Evolutionary conservation across 2,329 filamentous ascomycete species (phyloP), one percentile per base, ranked within the genome.

Genomic region (Monosporascus sp.): DNA sequence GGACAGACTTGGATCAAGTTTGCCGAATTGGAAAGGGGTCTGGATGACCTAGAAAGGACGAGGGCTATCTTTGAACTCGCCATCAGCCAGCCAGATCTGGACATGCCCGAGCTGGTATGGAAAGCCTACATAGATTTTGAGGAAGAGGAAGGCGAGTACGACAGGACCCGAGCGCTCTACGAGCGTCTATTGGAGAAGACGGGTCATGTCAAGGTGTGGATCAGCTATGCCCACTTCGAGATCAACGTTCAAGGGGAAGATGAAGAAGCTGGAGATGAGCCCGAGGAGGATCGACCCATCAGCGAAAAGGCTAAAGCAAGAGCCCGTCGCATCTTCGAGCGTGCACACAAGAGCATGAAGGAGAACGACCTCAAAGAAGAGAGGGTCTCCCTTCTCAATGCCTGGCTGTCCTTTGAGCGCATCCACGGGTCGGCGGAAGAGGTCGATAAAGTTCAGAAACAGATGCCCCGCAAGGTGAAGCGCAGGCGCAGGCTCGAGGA

Each of bases 141-240:
- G 73, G 93, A 97, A 68, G 91, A 96, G 64, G 91, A 96, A 71
- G 90, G 86, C 65, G 91, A 97, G 71, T 97, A 93, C 71, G 90
- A 91, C 51, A 80, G 86, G 48, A 91, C 91, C 5, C 82, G 94
- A 48, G 76, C 77, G 3, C 77, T 99, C 45, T 99, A 97, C 73
- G 93, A 97, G 75, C 84, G 93, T 7, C 80, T 99, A 14, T 81
- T 99, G 44, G 80, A 90, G 65, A 97, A 95, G 84, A 96, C 94
- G n/a, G 87, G 94, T 66, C 94, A 99, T 68, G 91, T 97, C 78
- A 99, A 97, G 78, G 94, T 99, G 56, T 99, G 94, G 94, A 96
- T 94, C 71, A 93, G 90, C 70, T 99, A 93, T 73, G 94, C 94
- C n/a, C 90, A 95, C 70, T 97, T 99, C 67, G 94, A 99, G 73